phyloP scores from a whole-genome alignment of 805 yeast species.

The Cyberlindnera galapagoensis region DNA sequence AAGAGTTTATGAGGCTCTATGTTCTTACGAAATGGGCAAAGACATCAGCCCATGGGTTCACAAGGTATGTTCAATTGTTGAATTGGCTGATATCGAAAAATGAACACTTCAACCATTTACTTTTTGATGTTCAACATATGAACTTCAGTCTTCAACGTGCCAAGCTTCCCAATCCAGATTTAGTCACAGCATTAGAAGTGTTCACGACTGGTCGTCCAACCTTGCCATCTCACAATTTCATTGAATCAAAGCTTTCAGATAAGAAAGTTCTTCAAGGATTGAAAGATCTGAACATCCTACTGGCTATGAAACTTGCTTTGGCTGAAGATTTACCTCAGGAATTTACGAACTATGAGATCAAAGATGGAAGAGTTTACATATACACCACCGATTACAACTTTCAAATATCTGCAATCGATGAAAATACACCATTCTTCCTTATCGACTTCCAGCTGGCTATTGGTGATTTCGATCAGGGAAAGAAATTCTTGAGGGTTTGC shows the following conservation, averaged over 20 bases:
- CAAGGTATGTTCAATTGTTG: constrained; percentile 74
- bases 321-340: constrained; percentile 54
- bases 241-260: constrained; percentile 43
- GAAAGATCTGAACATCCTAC: constrained; percentile 60
- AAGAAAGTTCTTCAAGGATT: constrained; percentile 57
- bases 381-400: constrained; percentile 64
- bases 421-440: constrained; percentile 64
- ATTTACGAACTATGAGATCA: constrained; percentile 56
- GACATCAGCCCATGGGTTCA: constrained; percentile 61
- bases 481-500: constrained; percentile 46
- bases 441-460: constrained; percentile 60
- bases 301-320: constrained; percentile 71
- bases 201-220: constrained; percentile 72
- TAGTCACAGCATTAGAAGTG: constrained; percentile 83
- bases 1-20: constrained; percentile 77
- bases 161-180: constrained; percentile 86
- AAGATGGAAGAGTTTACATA: constrained; percentile 65
- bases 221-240: constrained; percentile 55
- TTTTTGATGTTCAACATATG: constrained; percentile 60
- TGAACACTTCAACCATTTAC: constrained; percentile 53
- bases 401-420: constrained; percentile 70
- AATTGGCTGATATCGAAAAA: constrained; percentile 84
- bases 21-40: constrained; percentile 86
- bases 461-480: constrained; percentile 19
- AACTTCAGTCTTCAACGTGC: constrained; percentile 78